phyloP scores from a whole-genome alignment of 768 basidiomycete genomes.

The Leccinum disarticulatum region DNA sequence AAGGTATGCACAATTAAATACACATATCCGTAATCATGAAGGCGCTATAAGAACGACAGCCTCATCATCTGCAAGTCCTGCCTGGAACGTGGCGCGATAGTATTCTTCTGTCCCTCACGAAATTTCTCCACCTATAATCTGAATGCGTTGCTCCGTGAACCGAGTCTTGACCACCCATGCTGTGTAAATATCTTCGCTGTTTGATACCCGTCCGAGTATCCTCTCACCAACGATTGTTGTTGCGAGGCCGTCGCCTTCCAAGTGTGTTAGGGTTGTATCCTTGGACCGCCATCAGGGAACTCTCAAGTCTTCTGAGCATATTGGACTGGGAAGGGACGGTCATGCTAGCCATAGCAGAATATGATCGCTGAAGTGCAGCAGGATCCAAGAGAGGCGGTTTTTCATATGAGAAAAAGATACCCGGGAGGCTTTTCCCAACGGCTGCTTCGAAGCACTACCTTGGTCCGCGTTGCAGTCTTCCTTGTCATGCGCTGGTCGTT shows the following conservation, averaged over 20 bases:
- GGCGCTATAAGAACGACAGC: slow-evolving; percentile 12
- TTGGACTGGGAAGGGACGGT: slow-evolving; percentile 13
- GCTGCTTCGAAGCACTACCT: slow-evolving; percentile 72
- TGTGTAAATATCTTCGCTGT: slow-evolving; percentile 56
- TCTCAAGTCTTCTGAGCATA: slow-evolving; percentile 12
- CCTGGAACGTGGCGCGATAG: slow-evolving; percentile 17
- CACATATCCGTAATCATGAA: background rate
- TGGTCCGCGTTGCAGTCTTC: slow-evolving; percentile 58
- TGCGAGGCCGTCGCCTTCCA: slow-evolving; percentile 13
- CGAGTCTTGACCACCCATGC: slow-evolving; percentile 48
- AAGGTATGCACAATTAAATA: no score
- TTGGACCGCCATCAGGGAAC: background rate
- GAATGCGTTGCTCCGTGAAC: slow-evolving; percentile 60
- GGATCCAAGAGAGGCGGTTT: slow-evolving; percentile 23
- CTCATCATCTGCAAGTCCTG: slow-evolving; percentile 15
- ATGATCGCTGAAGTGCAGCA: slow-evolving; percentile 21
- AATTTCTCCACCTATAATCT: slow-evolving; percentile 32
- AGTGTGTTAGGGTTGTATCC: background rate
- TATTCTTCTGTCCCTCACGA: slow-evolving; percentile 7
- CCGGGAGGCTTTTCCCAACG: slow-evolving; percentile 55
- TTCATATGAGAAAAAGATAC: slow-evolving; percentile 56
- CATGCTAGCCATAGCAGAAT: slow-evolving; percentile 16
- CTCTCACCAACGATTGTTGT: slow-evolving; percentile 30
- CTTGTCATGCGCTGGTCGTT: slow-evolving; percentile 52
- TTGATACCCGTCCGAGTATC: slow-evolving; percentile 60